Conservation (phyloP, 2,329 filamentous ascomycete genomes). For the Escovopsis weberi region DNA sequence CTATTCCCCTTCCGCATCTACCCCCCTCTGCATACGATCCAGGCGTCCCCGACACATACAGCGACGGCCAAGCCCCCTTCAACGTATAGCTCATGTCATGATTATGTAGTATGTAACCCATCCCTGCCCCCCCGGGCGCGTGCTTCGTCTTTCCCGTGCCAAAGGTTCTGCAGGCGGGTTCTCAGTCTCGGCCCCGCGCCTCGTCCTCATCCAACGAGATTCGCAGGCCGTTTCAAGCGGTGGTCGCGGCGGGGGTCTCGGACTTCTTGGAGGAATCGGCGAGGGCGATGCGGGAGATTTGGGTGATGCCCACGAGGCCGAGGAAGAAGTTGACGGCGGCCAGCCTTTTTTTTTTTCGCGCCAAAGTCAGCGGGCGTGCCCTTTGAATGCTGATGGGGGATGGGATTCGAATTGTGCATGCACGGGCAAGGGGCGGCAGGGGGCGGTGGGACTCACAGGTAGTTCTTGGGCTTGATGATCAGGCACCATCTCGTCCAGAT, state of each 20-base stretch:
- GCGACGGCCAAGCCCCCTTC: no score
- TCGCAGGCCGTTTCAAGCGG: constrained; percentile 9
- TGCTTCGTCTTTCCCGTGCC: no score
- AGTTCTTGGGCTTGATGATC: constrained; percentile 87
- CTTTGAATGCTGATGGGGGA: no score
- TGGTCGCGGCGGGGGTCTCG: constrained; percentile 25
- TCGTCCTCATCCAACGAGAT: no score
- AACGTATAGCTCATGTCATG: no score
- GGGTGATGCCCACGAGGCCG: constrained; percentile 69
- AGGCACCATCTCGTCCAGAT: constrained; percentile 99
- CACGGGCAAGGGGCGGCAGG: background rate
- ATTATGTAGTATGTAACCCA: no score
- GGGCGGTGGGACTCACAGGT: constrained; percentile 45
- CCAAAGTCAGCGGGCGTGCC: background rate
- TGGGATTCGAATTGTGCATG: background rate
- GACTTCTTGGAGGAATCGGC: constrained; percentile 44
- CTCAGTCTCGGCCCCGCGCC: no score
- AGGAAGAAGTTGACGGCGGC: constrained; percentile 98
- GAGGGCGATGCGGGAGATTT: constrained; percentile 61
- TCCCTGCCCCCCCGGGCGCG: no score
- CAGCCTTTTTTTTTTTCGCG: constrained; percentile 36
- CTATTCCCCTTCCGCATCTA: no score
- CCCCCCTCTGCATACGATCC: no score
- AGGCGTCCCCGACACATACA: no score
- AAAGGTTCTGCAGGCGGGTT: no score